Conservation (phyloP, 345 rosid genomes). For the Eucalyptus fibrosa region DNA sequence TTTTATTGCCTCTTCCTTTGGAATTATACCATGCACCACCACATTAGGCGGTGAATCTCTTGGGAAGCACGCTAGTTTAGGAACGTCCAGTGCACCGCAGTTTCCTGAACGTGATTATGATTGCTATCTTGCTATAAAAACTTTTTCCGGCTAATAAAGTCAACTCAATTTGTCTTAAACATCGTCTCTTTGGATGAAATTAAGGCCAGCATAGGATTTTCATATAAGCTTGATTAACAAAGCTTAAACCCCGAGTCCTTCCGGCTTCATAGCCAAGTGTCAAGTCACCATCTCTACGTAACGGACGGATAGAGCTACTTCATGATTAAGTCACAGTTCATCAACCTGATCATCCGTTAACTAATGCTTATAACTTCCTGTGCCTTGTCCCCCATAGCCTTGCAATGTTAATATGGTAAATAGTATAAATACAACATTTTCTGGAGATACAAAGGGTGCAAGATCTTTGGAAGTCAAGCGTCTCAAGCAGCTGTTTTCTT, state of each 20-base stretch:
- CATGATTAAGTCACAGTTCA: neutral
- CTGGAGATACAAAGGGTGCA: neutral
- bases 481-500: neutral
- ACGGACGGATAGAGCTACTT: neutral
- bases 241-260: neutral
- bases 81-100: rapidly evolving
- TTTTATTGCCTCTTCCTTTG: neutral
- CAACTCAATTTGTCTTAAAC: neutral
- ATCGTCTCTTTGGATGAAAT: neutral
- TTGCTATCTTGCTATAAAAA: neutral
- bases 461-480: neutral
- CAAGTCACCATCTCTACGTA: neutral
- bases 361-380: neutral
- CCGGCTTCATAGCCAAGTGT: neutral
- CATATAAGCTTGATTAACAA: neutral
- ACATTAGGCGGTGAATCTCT: neutral
- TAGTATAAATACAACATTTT: neutral
- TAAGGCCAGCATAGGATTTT: neutral
- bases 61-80: neutral
- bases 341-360: neutral
- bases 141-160: neutral
- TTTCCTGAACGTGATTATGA: neutral
- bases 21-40: neutral
- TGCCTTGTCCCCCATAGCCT: neutral
- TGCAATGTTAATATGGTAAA: neutral